A percentile compares a stretch with the other conserved stretches of the same genome.
Evolutionary conservation across 306 rosid genomes (phyloP).

Genomic region (Pyrus bretschneideri): DNA sequence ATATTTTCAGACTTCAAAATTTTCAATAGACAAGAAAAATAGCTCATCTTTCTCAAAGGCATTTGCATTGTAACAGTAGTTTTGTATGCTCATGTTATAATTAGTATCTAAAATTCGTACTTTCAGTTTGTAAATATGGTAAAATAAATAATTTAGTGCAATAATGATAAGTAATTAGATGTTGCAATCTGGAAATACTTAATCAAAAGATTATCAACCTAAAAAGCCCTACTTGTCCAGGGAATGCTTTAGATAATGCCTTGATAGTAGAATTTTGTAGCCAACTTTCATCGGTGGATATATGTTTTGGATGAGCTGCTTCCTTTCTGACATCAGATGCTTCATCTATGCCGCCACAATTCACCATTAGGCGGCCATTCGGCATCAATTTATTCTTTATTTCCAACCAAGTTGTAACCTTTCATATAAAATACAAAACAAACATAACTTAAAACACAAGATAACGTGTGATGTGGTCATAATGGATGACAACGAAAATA

Average conservation of each 20-base stretch:
- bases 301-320: conserved; percentile 14
- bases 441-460: not conserved
- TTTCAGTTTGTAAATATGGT: not conserved
- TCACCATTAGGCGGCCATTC: conserved; percentile 81
- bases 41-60: not conserved
- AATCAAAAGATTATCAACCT: not conserved
- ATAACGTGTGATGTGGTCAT: not conserved
- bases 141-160: not conserved
- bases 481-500: not conserved
- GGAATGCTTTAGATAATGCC: conserved; percentile 68
- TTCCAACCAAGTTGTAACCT: conserved; percentile 73
- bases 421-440: conserved; percentile 5
- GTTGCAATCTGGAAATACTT: not conserved
- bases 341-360: conserved; percentile 70
- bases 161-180: not conserved
- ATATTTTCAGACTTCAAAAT: not conserved
- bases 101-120: not conserved
- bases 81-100: not conserved
- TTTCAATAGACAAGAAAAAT: not conserved
- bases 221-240: conserved; percentile 57
- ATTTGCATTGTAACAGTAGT: not conserved
- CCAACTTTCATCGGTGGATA: conserved; percentile 42
- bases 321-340: conserved; percentile 27
- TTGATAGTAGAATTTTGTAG: conserved; percentile 45
- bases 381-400: conserved; percentile 54